Percentiles rank a stretch among this genome's conserved stretches.
phyloP scores from a whole-genome alignment of 257 asterid species.

The Marsdenia floribunda region DNA sequence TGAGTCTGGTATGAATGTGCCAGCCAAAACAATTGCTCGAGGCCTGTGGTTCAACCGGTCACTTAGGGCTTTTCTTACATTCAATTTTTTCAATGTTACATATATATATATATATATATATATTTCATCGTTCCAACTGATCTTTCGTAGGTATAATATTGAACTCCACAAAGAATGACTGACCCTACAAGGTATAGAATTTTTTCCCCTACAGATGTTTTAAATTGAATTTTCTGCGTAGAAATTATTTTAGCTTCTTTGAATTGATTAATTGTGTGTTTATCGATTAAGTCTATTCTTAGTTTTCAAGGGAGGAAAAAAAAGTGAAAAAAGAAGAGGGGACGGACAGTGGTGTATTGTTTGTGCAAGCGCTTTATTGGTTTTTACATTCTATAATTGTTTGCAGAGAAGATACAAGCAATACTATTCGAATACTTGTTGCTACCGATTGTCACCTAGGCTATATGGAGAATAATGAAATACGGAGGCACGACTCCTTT shows the following conservation, averaged over 20 bases:
- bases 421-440: constrained; percentile 67
- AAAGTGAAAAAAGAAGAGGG: neutral
- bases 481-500: constrained; percentile 90
- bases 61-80: neutral
- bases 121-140: too few relatives aligned
- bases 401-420: constrained; percentile 49
- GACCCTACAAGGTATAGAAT: constrained; percentile 13
- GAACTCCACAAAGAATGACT: neutral
- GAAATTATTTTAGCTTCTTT: neutral
- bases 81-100: neutral
- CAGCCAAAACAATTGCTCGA: too few relatives aligned
- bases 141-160: neutral
- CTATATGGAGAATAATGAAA: constrained; percentile 96
- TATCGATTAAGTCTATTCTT: neutral
- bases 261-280: neutral
- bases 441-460: constrained; percentile 99
- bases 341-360: neutral
- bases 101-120: neutral
- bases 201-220: neutral
- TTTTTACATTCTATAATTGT: neutral
- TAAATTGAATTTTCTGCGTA: neutral
- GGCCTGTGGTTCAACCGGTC: constrained; percentile 13
- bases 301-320: too few relatives aligned
- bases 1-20: too few relatives aligned
- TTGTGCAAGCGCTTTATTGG: neutral